These are phyloP conservation scores for Hypoxylon sp. DNA, from an alignment of 2,329 filamentous ascomycete species.

Conservation along the genomic window DNA sequence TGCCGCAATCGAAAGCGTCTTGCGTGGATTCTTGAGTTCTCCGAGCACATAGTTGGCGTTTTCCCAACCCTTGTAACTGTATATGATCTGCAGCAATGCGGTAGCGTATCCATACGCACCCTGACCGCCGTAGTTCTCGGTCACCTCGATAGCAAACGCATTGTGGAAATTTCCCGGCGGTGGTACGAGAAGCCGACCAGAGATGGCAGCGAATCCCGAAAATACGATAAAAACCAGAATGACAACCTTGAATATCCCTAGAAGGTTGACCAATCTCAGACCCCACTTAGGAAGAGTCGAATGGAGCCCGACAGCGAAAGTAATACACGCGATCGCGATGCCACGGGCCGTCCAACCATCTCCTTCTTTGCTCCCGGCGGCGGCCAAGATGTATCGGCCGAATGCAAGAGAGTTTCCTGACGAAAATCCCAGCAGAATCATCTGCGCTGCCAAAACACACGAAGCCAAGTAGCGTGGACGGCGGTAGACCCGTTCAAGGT, in stretches of 20 bases:
- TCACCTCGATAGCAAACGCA: constrained; percentile 64
- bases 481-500: constrained; percentile 74
- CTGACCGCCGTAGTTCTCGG: constrained; percentile 63
- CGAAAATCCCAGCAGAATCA: constrained; percentile 74
- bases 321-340: constrained; percentile 68
- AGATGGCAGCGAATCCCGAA: constrained; percentile 71
- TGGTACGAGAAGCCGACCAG: constrained; percentile 63
- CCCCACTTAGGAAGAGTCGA: constrained; percentile 69
- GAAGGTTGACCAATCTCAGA: constrained; percentile 70
- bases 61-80: constrained; percentile 75
- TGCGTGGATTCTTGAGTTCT: constrained; percentile 69
- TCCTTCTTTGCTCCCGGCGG: constrained; percentile 62
- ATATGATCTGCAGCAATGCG: constrained; percentile 71
- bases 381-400: constrained; percentile 70
- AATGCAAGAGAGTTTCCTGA: constrained; percentile 72
- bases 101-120: constrained; percentile 69
- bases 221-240: constrained; percentile 74
- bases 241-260: constrained; percentile 73
- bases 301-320: constrained; percentile 69
- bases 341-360: constrained; percentile 71
- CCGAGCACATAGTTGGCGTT: constrained; percentile 74
- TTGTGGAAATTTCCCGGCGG: constrained; percentile 71
- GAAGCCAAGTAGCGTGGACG: constrained; percentile 72
- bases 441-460: constrained; percentile 72
- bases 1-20: constrained; percentile 69